Evolutionary conservation across 129 eudicot species (phyloP).

Genomic region (Saussurea involucrata): DNA sequence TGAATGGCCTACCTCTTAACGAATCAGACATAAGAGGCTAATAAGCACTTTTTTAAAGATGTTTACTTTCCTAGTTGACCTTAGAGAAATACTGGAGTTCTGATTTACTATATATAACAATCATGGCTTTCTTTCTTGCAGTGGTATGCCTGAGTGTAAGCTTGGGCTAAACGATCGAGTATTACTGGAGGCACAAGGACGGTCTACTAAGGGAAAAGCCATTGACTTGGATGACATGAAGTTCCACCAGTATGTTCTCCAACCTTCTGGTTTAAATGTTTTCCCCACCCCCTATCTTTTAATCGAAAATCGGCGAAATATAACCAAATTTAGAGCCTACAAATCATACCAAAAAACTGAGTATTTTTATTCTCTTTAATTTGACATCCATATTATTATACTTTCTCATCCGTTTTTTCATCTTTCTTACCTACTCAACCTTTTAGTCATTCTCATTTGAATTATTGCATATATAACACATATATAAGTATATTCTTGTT

Average conservation of each 20-base stretch:
- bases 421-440: background rate
- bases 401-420: background rate
- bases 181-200: conserved; percentile 92
- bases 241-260: conserved; percentile 77
- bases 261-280: background rate
- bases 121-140: conserved; percentile 34
- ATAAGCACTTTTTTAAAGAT: no score
- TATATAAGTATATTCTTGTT: background rate
- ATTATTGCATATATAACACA: background rate
- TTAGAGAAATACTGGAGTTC: background rate
- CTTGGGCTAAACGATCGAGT: conserved; percentile 95
- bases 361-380: background rate
- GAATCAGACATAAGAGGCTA: no score
- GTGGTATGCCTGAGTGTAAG: conserved; percentile 99
- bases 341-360: background rate
- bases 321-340: background rate
- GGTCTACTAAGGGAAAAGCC: conserved; percentile 84
- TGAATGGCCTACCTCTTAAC: no score
- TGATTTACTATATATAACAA: background rate
- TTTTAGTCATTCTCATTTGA: background rate
- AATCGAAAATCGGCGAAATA: background rate
- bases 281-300: background rate
- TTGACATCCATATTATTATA: background rate
- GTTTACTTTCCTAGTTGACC: no score
- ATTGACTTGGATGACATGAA: conserved; percentile 93